These are phyloP conservation scores for Paecilomyces dactylethromorphus DNA, from an alignment of 2,329 filamentous ascomycete genomes.

Conservation along the genomic window DNA sequence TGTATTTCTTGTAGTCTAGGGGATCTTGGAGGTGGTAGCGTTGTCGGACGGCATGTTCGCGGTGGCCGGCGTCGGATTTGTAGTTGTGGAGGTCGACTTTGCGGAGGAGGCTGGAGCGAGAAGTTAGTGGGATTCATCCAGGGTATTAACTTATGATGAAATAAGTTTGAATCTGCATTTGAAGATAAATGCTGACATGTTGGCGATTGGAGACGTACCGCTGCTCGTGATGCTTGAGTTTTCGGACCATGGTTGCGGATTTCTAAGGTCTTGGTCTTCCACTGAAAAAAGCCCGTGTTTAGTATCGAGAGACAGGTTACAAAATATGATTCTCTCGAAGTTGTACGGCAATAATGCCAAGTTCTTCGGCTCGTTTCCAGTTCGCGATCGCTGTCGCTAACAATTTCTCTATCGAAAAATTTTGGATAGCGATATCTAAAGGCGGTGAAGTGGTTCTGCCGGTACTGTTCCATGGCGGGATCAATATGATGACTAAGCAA, in stretches of 20 bases:
- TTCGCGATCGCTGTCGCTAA: background rate
- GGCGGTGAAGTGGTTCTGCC: background rate
- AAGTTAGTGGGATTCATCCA: background rate
- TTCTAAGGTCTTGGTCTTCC: background rate
- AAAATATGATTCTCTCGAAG: no score
- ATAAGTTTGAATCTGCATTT: no score
- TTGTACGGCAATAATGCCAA: background rate
- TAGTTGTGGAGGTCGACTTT: conserved; percentile 95
- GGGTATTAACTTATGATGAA: background rate
- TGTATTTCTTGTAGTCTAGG: conserved; percentile 70
- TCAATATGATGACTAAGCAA: background rate
- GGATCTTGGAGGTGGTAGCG: conserved; percentile 90
- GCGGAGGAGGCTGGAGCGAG: conserved; percentile 57
- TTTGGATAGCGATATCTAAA: background rate
- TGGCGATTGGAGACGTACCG: conserved; percentile 46
- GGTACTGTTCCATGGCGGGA: background rate
- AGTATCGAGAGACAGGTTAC: no score
- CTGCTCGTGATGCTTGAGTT: conserved; percentile 95
- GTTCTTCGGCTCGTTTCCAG: background rate
- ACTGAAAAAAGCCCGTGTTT: background rate
- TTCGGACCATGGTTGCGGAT: conserved; percentile 69
- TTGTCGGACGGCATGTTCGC: conserved; percentile 70
- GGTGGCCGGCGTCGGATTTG: conserved; percentile 80
- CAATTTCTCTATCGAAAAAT: background rate
- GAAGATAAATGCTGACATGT: no score